phyloP scores from a whole-genome alignment of 2,329 filamentous ascomycete species.

The Stenocarpella maydis region DNA sequence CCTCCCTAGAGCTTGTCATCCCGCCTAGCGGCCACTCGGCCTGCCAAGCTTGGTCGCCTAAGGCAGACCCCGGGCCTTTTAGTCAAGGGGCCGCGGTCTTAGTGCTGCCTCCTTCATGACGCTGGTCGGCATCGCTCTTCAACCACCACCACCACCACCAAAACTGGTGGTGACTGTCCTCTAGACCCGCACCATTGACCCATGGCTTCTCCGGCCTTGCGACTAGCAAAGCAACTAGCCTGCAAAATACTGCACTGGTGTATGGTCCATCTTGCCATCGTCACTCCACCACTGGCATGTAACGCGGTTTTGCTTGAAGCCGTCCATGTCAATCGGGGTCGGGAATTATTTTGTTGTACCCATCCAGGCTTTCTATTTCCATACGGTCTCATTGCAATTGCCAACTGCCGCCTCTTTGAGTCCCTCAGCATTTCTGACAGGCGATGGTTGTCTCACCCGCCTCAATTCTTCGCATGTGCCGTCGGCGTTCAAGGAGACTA shows the following conservation, averaged over 20 bases:
- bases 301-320: constrained; percentile 8
- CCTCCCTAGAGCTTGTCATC: too few species aligned
- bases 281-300: background rate
- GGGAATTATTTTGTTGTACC: background rate
- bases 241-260: constrained; percentile 7
- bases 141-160: too few species aligned
- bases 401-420: background rate
- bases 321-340: background rate
- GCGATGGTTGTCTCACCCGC: too few species aligned
- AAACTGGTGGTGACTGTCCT: constrained; percentile 9
- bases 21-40: constrained; percentile 11
- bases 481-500: too few species aligned
- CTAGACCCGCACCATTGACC: background rate
- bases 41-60: constrained; percentile 4
- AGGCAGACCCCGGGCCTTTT: background rate
- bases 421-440: too few species aligned
- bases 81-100: constrained; percentile 4
- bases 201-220: background rate
- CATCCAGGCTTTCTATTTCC: background rate
- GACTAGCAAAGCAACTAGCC: background rate
- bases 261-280: background rate
- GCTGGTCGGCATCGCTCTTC: background rate
- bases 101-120: background rate
- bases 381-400: background rate
- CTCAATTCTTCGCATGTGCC: too few species aligned